Conservation (phyloP, 1,139 yeast species). For the Candida gigantensis region DNA sequence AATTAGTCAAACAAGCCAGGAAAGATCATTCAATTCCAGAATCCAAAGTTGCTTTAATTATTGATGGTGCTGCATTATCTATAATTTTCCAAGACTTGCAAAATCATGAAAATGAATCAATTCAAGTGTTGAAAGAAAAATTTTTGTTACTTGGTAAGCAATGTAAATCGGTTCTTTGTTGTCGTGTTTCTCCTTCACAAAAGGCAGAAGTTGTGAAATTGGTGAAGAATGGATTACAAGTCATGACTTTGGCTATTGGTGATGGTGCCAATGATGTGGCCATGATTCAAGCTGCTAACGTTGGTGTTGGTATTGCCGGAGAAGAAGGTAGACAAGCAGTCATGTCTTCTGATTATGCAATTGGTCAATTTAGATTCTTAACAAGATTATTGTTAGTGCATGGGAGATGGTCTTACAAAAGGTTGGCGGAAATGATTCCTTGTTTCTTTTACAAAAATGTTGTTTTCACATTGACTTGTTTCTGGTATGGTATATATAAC, state of each 20-base stretch:
- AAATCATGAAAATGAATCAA: conserved; percentile 20
- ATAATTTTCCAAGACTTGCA: conserved; percentile 35
- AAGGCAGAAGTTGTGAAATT: conserved; percentile 58
- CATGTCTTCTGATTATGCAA: conserved; percentile 67
- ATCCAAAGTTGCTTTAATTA: conserved; percentile 48
- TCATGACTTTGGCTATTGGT: conserved; percentile 67
- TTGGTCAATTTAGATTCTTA: conserved; percentile 61
- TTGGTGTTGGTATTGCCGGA: conserved; percentile 69
- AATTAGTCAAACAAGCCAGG: conserved; percentile 42
- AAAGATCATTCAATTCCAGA: conserved; percentile 54
- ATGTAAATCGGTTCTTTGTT: conserved; percentile 62
- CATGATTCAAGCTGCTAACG: conserved; percentile 67
- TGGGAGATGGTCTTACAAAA: conserved; percentile 65
- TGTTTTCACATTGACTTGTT: conserved; percentile 58
- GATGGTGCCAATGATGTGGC: conserved; percentile 73
- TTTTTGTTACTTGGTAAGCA: conserved; percentile 58
- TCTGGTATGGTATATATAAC: conserved; percentile 61
- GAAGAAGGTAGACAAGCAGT: conserved; percentile 71
- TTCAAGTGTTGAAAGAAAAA: conserved; percentile 30
- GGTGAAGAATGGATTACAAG: conserved; percentile 52
- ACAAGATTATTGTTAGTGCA: conserved; percentile 58
- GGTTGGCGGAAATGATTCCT: conserved; percentile 66
- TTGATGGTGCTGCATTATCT: conserved; percentile 58
- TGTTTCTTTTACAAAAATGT: conserved; percentile 66
- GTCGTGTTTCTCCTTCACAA: conserved; percentile 67